phyloP scores from a whole-genome alignment of 2,329 filamentous ascomycete species.

The Penicillium rolfsii region DNA sequence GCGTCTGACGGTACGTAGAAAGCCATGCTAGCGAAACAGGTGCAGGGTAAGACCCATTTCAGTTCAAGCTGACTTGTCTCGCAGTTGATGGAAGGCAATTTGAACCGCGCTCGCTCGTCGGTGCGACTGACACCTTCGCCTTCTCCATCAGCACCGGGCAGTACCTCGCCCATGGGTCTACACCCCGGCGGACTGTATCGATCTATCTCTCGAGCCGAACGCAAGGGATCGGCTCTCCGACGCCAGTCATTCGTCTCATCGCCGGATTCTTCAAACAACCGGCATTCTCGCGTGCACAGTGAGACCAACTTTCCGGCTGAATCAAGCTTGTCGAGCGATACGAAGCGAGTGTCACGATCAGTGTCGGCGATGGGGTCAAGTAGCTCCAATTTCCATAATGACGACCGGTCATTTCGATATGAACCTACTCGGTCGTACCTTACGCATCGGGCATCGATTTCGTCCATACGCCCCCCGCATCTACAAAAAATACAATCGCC shows the following conservation, averaged over 20 bases:
- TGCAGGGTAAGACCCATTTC: background rate
- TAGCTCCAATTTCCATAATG: conserved; percentile 36
- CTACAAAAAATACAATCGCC: conserved; percentile 14
- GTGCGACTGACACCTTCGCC: conserved; percentile 58
- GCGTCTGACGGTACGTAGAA: conserved; percentile 72
- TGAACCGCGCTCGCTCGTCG: conserved; percentile 75
- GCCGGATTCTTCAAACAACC: conserved; percentile 45
- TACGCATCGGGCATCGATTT: conserved; percentile 43
- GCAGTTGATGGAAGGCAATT: conserved; percentile 91
- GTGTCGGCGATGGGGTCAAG: conserved; percentile 60
- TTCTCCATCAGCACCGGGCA: conserved; percentile 37
- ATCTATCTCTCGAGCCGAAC: conserved; percentile 46
- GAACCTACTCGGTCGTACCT: conserved; percentile 37
- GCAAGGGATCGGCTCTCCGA: conserved; percentile 51
- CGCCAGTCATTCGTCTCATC: conserved; percentile 42
- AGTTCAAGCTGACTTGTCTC: conserved; percentile 25
- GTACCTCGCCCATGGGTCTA: conserved; percentile 34
- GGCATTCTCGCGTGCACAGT: conserved; percentile 65
- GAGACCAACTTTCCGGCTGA: conserved; percentile 59
- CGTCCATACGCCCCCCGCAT: conserved; percentile 40
- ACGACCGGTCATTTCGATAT: conserved; percentile 41
- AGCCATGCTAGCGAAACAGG: background rate
- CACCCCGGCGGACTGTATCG: conserved; percentile 46
- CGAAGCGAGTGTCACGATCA: conserved; percentile 59
- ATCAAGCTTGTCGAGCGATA: conserved; percentile 34